Evolutionary conservation across 2,329 filamentous ascomycete species (phyloP).

Genomic region (Apiospora koreana): DNA sequence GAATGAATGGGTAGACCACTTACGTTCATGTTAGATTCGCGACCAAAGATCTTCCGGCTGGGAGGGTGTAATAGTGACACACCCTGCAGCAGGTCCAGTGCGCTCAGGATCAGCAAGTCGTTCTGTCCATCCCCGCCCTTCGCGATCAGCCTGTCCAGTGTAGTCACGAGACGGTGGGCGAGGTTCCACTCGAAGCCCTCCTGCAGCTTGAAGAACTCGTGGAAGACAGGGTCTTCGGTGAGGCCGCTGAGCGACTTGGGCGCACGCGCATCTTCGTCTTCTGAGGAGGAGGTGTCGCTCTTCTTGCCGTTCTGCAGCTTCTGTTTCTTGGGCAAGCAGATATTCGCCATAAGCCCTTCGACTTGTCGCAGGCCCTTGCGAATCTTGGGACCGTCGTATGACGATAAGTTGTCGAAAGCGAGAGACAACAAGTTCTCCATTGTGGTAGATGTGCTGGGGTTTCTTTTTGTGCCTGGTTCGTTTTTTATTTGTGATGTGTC

Average conservation of each 20-base stretch:
- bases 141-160: constrained; percentile 82
- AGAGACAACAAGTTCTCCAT: constrained; percentile 94
- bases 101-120: constrained; percentile 84
- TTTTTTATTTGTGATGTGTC: constrained; percentile 8
- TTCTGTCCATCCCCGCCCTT: constrained; percentile 81
- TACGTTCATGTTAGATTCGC: constrained; percentile 94
- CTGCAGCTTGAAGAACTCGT: constrained; percentile 95
- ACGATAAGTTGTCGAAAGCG: constrained; percentile 95
- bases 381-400: constrained; percentile 85
- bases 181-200: constrained; percentile 99
- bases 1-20: constrained; percentile 27
- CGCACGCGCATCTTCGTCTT: constrained; percentile 23
- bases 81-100: constrained; percentile 88
- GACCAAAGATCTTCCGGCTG: constrained; percentile 81
- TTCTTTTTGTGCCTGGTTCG: background rate
- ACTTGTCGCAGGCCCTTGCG: constrained; percentile 93
- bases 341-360: constrained; percentile 89
- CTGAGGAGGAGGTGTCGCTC: constrained; percentile 14
- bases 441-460: constrained; percentile 22
- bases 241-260: constrained; percentile 70
- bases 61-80: constrained; percentile 86
- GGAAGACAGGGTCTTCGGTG: constrained; percentile 81
- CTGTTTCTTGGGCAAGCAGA: constrained; percentile 69
- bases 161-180: constrained; percentile 79
- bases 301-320: constrained; percentile 18